Evolutionary conservation across 345 rosid species (phyloP).

Genomic region (Brassica incana): DNA sequence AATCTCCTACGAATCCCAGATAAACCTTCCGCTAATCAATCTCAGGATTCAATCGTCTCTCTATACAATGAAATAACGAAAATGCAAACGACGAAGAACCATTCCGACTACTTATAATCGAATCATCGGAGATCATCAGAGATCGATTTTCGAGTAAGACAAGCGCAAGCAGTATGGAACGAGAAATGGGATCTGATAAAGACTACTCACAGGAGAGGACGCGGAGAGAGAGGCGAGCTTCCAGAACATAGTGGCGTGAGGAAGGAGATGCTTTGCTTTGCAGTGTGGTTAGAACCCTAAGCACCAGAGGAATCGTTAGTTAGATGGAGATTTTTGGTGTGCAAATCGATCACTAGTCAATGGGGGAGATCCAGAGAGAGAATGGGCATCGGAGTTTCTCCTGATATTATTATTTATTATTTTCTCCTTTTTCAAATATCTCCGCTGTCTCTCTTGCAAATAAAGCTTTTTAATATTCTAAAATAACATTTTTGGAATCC

Average conservation of each 20-base stretch:
- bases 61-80: not conserved
- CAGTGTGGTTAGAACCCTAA: constrained; percentile 43
- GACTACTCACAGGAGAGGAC: constrained; percentile 81
- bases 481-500: not conserved
- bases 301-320: not conserved
- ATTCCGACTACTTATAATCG: not conserved
- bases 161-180: not conserved
- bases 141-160: too few species aligned
- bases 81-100: constrained; percentile 12
- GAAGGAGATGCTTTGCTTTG: constrained; percentile 23
- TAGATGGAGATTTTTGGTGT: constrained; percentile 14
- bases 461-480: not conserved
- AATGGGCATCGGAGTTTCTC: not conserved
- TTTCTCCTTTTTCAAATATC: not conserved
- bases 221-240: constrained; percentile 81
- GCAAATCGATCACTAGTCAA: constrained; percentile 30
- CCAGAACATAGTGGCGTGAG: constrained; percentile 70
- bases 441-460: not conserved
- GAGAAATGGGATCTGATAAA: not conserved
- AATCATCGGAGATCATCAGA: not conserved
- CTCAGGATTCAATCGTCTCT: not conserved
- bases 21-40: not conserved
- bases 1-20: not conserved
- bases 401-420: not conserved
- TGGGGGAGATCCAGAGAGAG: constrained; percentile 37